Evolutionary conservation across 495 filamentous ascomycete species (phyloP), one percentile per base, ranked within the genome.

Genomic region (Tuber indicum): DNA sequence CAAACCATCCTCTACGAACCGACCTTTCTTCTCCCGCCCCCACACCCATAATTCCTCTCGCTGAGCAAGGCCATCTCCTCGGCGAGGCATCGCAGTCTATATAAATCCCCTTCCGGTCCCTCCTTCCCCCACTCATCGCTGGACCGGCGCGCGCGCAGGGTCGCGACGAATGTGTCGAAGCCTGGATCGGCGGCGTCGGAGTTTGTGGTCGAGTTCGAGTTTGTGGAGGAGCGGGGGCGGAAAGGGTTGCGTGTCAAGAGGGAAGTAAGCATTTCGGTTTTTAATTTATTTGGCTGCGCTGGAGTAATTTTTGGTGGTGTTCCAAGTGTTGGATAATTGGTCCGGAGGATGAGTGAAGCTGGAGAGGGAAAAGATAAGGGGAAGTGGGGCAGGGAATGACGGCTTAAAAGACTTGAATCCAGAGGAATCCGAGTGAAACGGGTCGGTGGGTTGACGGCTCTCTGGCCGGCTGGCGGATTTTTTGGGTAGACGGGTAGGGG

Each of bases 51-150:
- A 44, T 80, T 80, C 46, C 62, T 71, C 58, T 77, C 78, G 58
- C 79, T 78, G 70, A 80, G 71, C 21, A 77, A 62, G 23, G 79
- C 76, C 78, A 80, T 80, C 41, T 80, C 78, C 16, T 80, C 78
- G 45, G 78, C 78, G 71, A 77, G 78, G 58, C 78, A 80, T 12
- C 46, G 77, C 23, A 79, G 77, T 12, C 78, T 45, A 70, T 80
- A 80, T 8, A 80, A 72, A 44, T 80, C 78, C 32, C 78, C 78
- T 44, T 80, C 77, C 10, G 78, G 77, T 16, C 78, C 78, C 16
- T 77, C 77, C 45, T 72, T 76, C 26, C 76, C 78, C 78, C 78
- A 80, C 62, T 80, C 78, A 46, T 79, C 72, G 16, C 72, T 78
- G 12, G 78, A 74, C 6, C 78, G 78, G 21, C 78, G 78, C n/a